Evolutionary conservation across 1,284 basidiomycete species (phyloP).

Genomic region (Fomitiporia mediterranea): DNA sequence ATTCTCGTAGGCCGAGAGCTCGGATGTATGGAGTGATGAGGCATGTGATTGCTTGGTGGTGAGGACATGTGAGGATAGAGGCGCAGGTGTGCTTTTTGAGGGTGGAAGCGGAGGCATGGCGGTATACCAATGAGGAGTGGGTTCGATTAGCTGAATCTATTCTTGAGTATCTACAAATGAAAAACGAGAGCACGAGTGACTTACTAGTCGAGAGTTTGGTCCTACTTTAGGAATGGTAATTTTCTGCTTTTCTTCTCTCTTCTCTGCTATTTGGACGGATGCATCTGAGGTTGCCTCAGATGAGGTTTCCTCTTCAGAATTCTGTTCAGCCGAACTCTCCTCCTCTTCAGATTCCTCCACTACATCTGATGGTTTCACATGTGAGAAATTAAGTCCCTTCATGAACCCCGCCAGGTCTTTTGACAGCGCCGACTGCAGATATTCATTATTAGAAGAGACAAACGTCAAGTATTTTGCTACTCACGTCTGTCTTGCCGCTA

Average conservation of each 20-base stretch:
- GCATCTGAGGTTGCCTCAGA: constrained; percentile 22
- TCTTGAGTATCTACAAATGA: background rate
- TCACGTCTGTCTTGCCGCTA: constrained; percentile 26
- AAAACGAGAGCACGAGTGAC: background rate
- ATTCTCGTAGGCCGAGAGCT: constrained; percentile 44
- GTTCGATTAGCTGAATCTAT: constrained; percentile 38
- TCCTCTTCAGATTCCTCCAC: constrained; percentile 26
- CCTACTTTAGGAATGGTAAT: constrained; percentile 19
- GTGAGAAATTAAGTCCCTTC: constrained; percentile 46
- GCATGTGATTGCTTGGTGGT: constrained; percentile 44
- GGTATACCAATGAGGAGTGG: constrained; percentile 59
- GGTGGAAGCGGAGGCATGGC: constrained; percentile 36
- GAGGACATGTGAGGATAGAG: constrained; percentile 39
- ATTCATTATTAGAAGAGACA: background rate
- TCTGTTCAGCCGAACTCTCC: no score
- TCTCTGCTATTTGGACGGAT: constrained; percentile 27
- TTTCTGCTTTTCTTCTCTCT: constrained; percentile 7
- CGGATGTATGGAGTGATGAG: constrained; percentile 45
- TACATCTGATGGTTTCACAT: constrained; percentile 24
- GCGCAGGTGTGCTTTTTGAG: constrained; percentile 24
- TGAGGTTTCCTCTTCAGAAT: constrained; percentile 21
- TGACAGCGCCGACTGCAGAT: constrained; percentile 38
- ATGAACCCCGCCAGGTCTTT: constrained; percentile 58
- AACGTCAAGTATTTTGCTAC: constrained; percentile 4
- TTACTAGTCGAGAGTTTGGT: constrained; percentile 30